Base-by-base conservation (phyloP, 208 protist species). In the Trypanosoma theileri region DNA sequence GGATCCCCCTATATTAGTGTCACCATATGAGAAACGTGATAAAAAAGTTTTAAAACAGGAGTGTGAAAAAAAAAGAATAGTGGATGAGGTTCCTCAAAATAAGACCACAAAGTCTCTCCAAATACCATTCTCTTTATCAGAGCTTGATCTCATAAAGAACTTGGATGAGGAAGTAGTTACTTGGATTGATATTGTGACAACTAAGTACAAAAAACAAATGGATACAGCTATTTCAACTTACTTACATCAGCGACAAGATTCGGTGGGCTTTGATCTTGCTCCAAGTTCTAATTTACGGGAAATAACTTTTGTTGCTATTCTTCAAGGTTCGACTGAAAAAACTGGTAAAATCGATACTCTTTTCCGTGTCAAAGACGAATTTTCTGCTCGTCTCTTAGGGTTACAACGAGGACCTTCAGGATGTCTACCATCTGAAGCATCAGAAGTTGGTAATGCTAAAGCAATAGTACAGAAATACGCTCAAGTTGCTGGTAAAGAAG, bases 181-280 rank as follows among this genome's bases (percentile, higher is more conserved):
- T 17, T 92, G 86, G 86, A 1, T 79, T 21, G 81, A 89, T 64
- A 53, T 86, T 52, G 71, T 78, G 22, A 76, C 16, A 19, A 66
- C 79, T 3, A 92, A 89, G 51, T 92, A 89, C 66, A 85, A 81
- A 58, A 53, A 70, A 28, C 71, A 82, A 31, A 44, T 88, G 35
- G 52, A 72, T 28, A 51, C 48, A 44, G 64, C 80, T 8, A 60
- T 50, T n/a, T 42, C 41, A 0, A 65, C 57, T 24, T 77, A 78
- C 45, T 35, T 48, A 7, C 60, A 62, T 22, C 69, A 77, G n/a
- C 60, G 63, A 4, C 55, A 69, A 14, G 58, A 26, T 11, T 55
- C 48, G 0, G 63, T 77, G 28, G 57, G 31, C 4, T 73, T 91
- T 26, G 69, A 79, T 56, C 56, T 88, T 8, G 67, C 58, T 0